Percentiles rank a stretch among this genome's conserved stretches.
These are phyloP conservation scores for Cystobasidium ongulense DNA, from an alignment of 768 basidiomycete species.

Conservation along the genomic window DNA sequence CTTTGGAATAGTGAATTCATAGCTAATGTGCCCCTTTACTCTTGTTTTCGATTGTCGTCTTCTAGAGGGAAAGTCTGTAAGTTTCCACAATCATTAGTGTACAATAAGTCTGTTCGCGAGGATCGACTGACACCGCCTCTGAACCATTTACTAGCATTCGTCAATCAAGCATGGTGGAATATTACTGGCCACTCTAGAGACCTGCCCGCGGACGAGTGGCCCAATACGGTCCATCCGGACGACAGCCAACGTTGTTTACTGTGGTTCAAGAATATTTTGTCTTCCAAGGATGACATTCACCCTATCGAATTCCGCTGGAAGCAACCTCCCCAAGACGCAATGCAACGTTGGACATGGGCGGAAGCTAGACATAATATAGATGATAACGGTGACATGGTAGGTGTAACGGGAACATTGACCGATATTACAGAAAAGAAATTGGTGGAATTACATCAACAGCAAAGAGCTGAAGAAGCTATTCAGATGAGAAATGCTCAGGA, in stretches of 20 bases:
- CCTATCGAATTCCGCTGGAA: slow-evolving; percentile 21
- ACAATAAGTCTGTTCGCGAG: too few species aligned
- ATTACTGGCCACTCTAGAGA: slow-evolving; percentile 18
- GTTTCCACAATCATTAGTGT: too few species aligned
- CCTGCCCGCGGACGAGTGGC: not conserved
- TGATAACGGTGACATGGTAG: not conserved
- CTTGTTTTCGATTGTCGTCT: too few species aligned
- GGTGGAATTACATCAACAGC: not conserved
- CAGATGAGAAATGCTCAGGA: slow-evolving; percentile 19
- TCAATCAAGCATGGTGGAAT: slow-evolving; percentile 24
- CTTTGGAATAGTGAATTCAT: too few species aligned
- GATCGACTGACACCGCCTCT: not conserved
- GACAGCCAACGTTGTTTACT: not conserved
- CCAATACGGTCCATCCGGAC: slow-evolving; percentile 11
- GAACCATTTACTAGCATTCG: not conserved
- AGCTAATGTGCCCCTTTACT: too few species aligned
- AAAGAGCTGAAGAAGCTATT: slow-evolving; percentile 20
- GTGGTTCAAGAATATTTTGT: not conserved
- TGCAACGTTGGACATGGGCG: slow-evolving; percentile 17
- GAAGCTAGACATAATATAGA: slow-evolving; percentile 4
- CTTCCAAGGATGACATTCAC: not conserved
- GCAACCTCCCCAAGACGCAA: not conserved
- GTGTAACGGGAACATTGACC: slow-evolving; percentile 8
- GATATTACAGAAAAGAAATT: slow-evolving; percentile 22
- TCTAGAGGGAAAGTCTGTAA: too few species aligned